Evolutionary conservation across 2,329 filamentous ascomycete species (phyloP).

Genomic region (Bipolaris gigantea): DNA sequence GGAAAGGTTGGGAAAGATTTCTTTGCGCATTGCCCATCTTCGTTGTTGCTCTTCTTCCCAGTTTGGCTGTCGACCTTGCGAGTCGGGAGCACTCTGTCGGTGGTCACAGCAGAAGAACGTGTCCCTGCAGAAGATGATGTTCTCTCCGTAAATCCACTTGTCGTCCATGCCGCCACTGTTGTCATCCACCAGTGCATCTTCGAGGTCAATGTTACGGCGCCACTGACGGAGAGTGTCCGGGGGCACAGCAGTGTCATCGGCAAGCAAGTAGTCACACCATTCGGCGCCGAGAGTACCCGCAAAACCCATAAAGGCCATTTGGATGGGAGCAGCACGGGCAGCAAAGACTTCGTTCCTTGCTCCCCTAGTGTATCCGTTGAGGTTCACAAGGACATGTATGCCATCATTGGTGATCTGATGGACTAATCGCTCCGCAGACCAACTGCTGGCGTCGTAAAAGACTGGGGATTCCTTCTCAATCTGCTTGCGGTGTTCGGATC

Average conservation of each 20-base stretch:
- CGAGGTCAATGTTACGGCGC: conserved; percentile 72
- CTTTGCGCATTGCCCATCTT: conserved; percentile 90
- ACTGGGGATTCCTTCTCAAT: conserved; percentile 91
- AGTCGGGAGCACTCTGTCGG: conserved; percentile 80
- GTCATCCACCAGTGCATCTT: conserved; percentile 65
- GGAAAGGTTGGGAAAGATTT: conserved; percentile 79
- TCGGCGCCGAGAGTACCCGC: conserved; percentile 93
- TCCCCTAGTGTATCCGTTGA: conserved; percentile 97
- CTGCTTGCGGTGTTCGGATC: conserved; percentile 83
- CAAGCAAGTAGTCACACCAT: conserved; percentile 97
- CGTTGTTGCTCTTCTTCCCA: conserved; percentile 84
- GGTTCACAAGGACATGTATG: conserved; percentile 92
- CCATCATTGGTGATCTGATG: conserved; percentile 83
- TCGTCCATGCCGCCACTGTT: conserved; percentile 71
- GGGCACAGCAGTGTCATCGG: conserved; percentile 85
- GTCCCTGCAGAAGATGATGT: conserved; percentile 90
- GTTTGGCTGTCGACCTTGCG: conserved; percentile 62
- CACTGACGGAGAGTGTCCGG: conserved; percentile 77
- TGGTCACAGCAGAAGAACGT: conserved; percentile 99
- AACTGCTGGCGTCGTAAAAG: conserved; percentile 84
- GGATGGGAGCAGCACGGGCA: conserved; percentile 87
- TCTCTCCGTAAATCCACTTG: conserved; percentile 94
- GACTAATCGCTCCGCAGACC: conserved; percentile 82
- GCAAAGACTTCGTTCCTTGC: conserved; percentile 98
- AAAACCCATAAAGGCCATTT: conserved; percentile 99